Conservation (phyloP, 106 monocot species). For the Cymbidium sinense region DNA sequence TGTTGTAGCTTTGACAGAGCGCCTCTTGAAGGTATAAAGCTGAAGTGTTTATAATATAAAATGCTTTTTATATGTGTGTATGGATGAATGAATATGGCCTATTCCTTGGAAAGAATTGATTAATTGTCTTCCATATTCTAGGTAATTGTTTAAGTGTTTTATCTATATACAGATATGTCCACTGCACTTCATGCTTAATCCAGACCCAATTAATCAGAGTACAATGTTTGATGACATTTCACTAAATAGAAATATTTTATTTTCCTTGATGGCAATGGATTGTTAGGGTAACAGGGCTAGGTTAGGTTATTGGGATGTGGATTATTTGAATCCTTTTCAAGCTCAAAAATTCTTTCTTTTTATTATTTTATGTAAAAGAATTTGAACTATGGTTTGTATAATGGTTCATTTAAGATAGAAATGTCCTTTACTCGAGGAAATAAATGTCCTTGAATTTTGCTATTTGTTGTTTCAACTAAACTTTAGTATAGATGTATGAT, state of each 20-base stretch:
- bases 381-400: neutral
- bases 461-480: neutral
- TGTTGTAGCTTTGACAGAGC: conserved; percentile 64
- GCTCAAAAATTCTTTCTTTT: neutral
- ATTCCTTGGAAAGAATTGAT: neutral
- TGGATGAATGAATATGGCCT: neutral
- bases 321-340: neutral
- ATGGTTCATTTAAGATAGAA: neutral
- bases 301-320: neutral
- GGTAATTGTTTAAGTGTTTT: neutral
- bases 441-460: neutral
- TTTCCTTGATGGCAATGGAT: neutral
- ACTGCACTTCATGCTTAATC: neutral
- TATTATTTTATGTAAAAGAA: neutral
- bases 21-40: conserved; percentile 46
- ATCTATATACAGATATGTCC: neutral
- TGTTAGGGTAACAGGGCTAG: neutral
- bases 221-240: neutral
- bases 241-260: neutral
- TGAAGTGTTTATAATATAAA: neutral
- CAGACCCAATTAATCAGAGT: neutral
- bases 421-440: neutral
- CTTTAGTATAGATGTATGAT: too few relatives aligned
- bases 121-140: neutral
- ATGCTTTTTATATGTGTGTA: neutral